phyloP scores from a whole-genome alignment of 192 early-diverging fungal species.

The Coemansia aciculifera region DNA sequence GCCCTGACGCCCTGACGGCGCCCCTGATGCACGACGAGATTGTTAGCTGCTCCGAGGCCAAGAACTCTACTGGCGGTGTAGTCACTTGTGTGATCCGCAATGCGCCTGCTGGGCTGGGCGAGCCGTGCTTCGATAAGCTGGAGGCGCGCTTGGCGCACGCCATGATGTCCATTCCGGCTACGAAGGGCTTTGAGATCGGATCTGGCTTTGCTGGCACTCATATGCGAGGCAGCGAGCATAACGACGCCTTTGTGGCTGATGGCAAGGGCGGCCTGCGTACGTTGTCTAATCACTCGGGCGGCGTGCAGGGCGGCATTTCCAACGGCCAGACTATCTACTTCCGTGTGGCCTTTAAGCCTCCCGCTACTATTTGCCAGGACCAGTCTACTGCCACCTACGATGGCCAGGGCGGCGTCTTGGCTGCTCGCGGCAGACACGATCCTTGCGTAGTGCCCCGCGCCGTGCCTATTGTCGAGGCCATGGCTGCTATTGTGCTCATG shows the following conservation, averaged over 20 bases:
- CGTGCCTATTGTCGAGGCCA: slow-evolving; percentile 96
- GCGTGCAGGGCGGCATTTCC: slow-evolving; percentile 95
- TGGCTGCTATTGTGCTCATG: slow-evolving; percentile 93
- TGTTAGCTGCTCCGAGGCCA: slow-evolving; percentile 69
- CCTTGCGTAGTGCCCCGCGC: slow-evolving; percentile 96
- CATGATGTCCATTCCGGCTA: slow-evolving; percentile 98
- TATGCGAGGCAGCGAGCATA: slow-evolving; percentile 87
- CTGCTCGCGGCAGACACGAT: slow-evolving; percentile 93
- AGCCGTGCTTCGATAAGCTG: slow-evolving; percentile 98
- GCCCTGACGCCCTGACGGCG: slow-evolving; percentile 76
- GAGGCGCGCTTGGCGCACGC: slow-evolving; percentile 96
- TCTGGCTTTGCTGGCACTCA: slow-evolving; percentile 87
- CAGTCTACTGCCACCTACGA: slow-evolving; percentile 88
- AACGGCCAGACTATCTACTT: slow-evolving; percentile 98
- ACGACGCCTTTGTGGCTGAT: slow-evolving; percentile 83
- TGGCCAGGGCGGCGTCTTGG: slow-evolving; percentile 77
- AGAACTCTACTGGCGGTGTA: slow-evolving; percentile 93
- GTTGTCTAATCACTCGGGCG: slow-evolving; percentile 91
- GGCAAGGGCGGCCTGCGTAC: slow-evolving; percentile 69
- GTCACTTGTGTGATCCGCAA: slow-evolving; percentile 97
- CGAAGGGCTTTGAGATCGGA: slow-evolving; percentile 97
- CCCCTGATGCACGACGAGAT: slow-evolving; percentile 87
- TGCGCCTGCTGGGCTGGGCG: slow-evolving; percentile 87
- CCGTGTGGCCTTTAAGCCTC: slow-evolving; percentile 96
- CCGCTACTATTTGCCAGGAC: slow-evolving; percentile 91